A percentile compares a stretch with the other conserved stretches of the same genome.
These are phyloP conservation scores for Sanghuangporus weigelae DNA, from an alignment of 1,284 basidiomycete genomes.

Conservation along the genomic window DNA sequence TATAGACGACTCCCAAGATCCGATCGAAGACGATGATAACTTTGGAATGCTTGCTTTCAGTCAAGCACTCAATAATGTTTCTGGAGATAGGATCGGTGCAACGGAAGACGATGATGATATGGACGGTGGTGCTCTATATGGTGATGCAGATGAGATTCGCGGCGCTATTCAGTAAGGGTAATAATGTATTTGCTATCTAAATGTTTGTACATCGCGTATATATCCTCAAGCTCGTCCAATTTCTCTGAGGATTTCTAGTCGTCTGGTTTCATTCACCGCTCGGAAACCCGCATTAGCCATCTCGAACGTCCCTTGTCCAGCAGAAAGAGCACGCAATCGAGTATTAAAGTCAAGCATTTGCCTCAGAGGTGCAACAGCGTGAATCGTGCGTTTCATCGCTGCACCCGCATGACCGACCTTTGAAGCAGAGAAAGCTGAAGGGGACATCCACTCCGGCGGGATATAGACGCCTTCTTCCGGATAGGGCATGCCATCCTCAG, in stretches of 20 bases:
- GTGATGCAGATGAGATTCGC: constrained; percentile 70
- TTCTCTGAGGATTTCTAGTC: constrained; percentile 65
- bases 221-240: constrained; percentile 58
- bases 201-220: too few relatives aligned
- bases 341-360: constrained; percentile 78
- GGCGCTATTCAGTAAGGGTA: constrained; percentile 32
- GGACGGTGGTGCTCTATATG: constrained; percentile 67
- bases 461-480: constrained; percentile 61
- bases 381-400: constrained; percentile 51
- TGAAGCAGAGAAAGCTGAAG: constrained; percentile 46
- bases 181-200: too few relatives aligned
- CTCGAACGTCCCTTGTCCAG: constrained; percentile 77
- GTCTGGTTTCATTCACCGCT: constrained; percentile 52
- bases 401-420: constrained; percentile 27
- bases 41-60: constrained; percentile 69
- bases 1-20: constrained; percentile 26
- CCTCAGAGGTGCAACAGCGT: constrained; percentile 71
- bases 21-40: constrained; percentile 37
- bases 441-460: constrained; percentile 67
- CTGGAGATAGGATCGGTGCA: constrained; percentile 47
- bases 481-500: constrained; percentile 45
- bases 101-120: constrained; percentile 71
- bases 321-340: constrained; percentile 73
- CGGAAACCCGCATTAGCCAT: constrained; percentile 75
- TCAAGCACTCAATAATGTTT: constrained; percentile 53